Evolutionary conservation across 306 rosid species (phyloP), one percentile per base, ranked within the genome.

Genomic region (Trifolium fragiferum): DNA sequence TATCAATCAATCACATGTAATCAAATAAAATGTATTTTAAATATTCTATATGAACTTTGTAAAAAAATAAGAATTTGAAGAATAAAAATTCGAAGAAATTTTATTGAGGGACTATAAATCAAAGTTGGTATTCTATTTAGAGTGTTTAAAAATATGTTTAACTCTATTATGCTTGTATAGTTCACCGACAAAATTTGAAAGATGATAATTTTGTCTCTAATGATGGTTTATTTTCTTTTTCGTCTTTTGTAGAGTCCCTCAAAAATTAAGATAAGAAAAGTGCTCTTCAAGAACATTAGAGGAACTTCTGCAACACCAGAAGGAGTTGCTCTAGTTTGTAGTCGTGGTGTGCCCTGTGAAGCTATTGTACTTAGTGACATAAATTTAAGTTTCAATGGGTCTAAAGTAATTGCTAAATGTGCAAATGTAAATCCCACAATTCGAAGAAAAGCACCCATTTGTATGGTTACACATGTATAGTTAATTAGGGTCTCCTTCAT

Each of bases 301-400:
- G 77, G 70, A n/a, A 73, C 77, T 27, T 60, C 77, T 5, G 47
- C 60, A 25, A 59, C 70, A n/a, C 32, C 10, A 46, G 77, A 73
- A 25, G 60, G 77, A 2, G 10, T 73, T 0, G 9, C 7, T 73
- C 49, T 73, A 9, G 2, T 30, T 6, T 73, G 77, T 30, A 73
- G 77, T 2, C 32, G 25, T 6, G 47, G 77, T 27, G 47, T 30
- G 2, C 77, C 69, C 27, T 73, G 70, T 73, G 32, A 73, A 10
- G 1, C 0, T 11, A 30, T 60, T 5, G 49, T 25, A 43, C 12
- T 73, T 1, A 15, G 2, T 18, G 3, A 73, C 12, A 1, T 73
- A 8, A 10, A 44, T 46, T 14, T 73, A 11, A 59, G 1, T 9
- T 73, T 59, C 27, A 73, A 59, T 15, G 69, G 59, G 49, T 15